A percentile compares a stretch with the other conserved stretches of the same genome.
These are phyloP conservation scores for Ehretia macrophylla DNA, from an alignment of 257 asterid genomes.

Conservation along the genomic window DNA sequence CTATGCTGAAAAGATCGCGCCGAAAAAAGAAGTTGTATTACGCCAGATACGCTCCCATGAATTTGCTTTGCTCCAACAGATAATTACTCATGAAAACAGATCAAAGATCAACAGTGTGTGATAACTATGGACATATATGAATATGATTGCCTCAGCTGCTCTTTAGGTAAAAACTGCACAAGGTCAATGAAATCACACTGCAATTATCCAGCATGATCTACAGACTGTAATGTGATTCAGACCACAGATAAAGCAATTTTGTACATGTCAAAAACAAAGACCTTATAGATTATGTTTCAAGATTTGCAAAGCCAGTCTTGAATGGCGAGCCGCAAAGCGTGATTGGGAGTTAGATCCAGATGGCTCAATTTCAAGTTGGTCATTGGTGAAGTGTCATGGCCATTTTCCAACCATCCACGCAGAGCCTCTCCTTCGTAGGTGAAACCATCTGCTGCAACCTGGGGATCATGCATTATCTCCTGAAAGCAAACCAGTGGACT, in stretches of 20 bases:
- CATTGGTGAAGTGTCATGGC: conserved; percentile 84
- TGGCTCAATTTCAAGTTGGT: conserved; percentile 61
- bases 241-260: background rate
- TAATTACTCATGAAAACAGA: background rate
- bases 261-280: conserved; percentile 4
- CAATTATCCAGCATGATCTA: background rate
- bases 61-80: too few species aligned
- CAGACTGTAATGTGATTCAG: background rate
- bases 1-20: too few species aligned
- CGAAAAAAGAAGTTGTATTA: too few species aligned
- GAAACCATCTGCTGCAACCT: conserved; percentile 89
- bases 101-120: too few species aligned
- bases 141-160: background rate
- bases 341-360: conserved; percentile 59
- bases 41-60: too few species aligned
- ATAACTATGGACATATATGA: background rate
- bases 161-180: background rate
- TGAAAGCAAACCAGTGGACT: conserved; percentile 26
- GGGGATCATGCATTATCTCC: conserved; percentile 94
- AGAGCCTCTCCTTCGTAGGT: conserved; percentile 85
- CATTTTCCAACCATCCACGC: conserved; percentile 63
- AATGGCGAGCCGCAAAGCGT: conserved; percentile 53
- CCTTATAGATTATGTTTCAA: conserved; percentile 8
- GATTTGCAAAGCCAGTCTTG: conserved; percentile 71
- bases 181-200: background rate